A percentile compares a stretch with the other conserved stretches of the same genome.
phyloP scores from a whole-genome alignment of 306 rosid genomes.

The Vachellia pachyceras region DNA sequence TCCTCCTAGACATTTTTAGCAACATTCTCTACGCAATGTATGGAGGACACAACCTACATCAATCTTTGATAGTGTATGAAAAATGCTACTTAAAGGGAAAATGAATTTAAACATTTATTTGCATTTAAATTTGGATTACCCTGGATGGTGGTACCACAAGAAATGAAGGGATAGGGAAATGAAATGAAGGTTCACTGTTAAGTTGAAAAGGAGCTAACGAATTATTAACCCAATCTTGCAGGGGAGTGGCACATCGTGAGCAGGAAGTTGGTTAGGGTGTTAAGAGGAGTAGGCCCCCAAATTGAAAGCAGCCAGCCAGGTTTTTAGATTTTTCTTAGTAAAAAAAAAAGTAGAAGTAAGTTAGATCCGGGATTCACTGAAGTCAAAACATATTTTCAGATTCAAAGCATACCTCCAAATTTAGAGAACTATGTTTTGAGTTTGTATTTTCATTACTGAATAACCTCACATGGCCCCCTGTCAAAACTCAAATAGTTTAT shows the following conservation, averaged over 20 bases:
- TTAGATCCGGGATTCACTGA: too few species aligned
- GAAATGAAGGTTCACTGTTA: neutral
- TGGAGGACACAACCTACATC: neutral
- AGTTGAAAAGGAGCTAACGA: conserved; percentile 21
- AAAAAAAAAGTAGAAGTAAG: too few species aligned
- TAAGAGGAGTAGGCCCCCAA: neutral
- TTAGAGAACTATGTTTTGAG: too few species aligned
- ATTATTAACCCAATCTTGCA: neutral
- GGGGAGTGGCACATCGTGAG: conserved; percentile 2
- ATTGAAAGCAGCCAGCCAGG: conserved; percentile 26
- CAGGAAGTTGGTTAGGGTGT: neutral
- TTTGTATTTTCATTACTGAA: conserved; percentile 16
- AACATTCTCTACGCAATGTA: too few species aligned
- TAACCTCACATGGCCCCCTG: conserved; percentile 39
- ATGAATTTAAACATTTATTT: neutral
- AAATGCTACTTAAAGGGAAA: neutral
- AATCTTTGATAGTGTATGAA: neutral
- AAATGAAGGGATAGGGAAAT: neutral
- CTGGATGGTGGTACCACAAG: neutral
- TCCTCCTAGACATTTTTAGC: too few species aligned
- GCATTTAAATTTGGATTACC: neutral
- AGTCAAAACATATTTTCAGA: too few species aligned
- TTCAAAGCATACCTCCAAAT: too few species aligned
- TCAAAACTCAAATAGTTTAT: conserved; percentile 28
- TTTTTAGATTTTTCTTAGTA: neutral